phyloP scores from a whole-genome alignment of 164 flowering plant genomes.

The Kalanchoe fedtschenkoi region DNA sequence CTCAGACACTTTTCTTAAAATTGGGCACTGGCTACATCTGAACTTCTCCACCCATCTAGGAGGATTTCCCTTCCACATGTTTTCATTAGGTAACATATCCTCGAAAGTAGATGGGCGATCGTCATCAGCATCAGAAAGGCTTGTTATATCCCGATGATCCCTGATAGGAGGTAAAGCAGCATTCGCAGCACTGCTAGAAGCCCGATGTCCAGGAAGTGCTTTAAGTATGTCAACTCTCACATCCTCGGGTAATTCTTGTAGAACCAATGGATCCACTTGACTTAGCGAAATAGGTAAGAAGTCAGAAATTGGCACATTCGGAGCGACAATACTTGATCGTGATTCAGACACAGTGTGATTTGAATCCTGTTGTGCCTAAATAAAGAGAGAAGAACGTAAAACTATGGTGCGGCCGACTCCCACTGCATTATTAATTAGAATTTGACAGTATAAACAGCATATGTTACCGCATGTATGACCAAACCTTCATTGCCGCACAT shows the following conservation, averaged over 20 bases:
- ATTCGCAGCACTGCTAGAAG: slow-evolving; percentile 17
- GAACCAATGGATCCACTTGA: slow-evolving; percentile 64
- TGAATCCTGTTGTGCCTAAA: slow-evolving; percentile 10
- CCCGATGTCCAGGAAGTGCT: slow-evolving; percentile 61
- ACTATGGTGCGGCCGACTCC: background rate
- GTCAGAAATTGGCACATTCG: background rate
- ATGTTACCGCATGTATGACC: slow-evolving; percentile 1
- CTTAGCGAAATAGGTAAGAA: slow-evolving; percentile 36
- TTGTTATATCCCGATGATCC: slow-evolving; percentile 11
- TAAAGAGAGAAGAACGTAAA: background rate
- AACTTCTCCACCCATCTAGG: slow-evolving; percentile 73
- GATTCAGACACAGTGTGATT: background rate
- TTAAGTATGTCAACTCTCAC: slow-evolving; percentile 55
- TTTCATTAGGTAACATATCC: slow-evolving; percentile 13
- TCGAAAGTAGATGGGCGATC: slow-evolving; percentile 7
- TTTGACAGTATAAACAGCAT: background rate
- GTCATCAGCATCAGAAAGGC: background rate
- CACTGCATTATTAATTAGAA: background rate
- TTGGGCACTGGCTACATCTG: slow-evolving; percentile 32
- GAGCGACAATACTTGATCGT: background rate
- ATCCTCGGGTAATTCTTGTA: slow-evolving; percentile 70
- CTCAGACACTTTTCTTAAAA: slow-evolving; percentile 41
- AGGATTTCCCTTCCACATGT: slow-evolving; percentile 70
- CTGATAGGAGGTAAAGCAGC: slow-evolving; percentile 11
- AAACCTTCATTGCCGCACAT: background rate